These are phyloP conservation scores for Hymenoscyphus fraxineus DNA, from an alignment of 2,329 filamentous ascomycete species.

Conservation along the genomic window DNA sequence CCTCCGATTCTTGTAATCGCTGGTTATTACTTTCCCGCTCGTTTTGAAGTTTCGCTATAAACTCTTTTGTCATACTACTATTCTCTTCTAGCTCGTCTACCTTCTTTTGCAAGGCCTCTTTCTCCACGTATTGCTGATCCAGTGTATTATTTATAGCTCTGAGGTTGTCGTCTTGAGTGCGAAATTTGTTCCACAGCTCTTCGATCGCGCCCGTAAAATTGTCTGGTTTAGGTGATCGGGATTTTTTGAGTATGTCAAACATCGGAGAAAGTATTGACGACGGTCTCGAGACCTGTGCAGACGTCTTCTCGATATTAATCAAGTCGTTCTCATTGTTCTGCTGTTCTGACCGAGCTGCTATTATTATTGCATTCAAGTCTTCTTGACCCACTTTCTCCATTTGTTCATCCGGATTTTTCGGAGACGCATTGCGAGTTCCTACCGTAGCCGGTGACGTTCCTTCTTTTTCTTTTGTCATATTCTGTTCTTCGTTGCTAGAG, in stretches of 20 bases:
- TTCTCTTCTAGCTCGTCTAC: not conserved
- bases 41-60: not conserved
- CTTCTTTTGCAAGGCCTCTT: not conserved
- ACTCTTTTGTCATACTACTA: not conserved
- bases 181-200: not conserved
- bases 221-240: not conserved
- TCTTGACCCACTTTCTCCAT: not conserved
- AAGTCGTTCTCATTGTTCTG: not conserved
- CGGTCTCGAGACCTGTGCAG: too few relatives aligned
- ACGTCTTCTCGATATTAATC: not conserved
- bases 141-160: not conserved
- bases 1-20: not conserved
- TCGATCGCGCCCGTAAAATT: not conserved
- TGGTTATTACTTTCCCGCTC: not conserved
- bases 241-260: not conserved
- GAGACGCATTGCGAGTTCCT: not conserved
- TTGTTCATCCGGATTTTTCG: not conserved
- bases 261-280: not conserved
- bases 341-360: not conserved
- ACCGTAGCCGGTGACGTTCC: not conserved
- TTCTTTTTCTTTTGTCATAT: not conserved
- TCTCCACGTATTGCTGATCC: not conserved
- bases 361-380: not conserved
- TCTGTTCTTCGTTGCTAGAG: not conserved
- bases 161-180: not conserved